Base-by-base conservation (phyloP, 1,284 basidiomycete genomes). In the Rhodotorula sp. region DNA sequence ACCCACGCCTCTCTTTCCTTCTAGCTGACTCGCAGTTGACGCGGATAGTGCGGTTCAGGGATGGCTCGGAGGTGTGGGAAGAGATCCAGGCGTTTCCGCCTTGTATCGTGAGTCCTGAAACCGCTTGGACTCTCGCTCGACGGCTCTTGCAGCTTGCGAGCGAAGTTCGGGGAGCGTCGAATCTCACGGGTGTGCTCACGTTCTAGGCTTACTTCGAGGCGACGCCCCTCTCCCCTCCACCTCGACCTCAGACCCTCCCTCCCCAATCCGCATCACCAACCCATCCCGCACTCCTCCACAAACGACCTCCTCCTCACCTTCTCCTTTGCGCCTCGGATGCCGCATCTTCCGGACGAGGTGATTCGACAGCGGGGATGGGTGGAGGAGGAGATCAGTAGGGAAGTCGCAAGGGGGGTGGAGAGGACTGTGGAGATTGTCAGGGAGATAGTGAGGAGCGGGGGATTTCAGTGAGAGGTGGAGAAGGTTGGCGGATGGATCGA, bases 151-250 rank as follows among this genome's bases (percentile, higher is more conserved):
- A 32, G 20, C 1, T 29, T 22, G 46, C 27, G 6, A n/a, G 22
- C n/a, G 13, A 6, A 36, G 1, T 5, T 8, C 27, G 29, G 20
- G 24, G 11, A 19, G 7, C 22, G 10, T 13, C 13, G 27, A 30
- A 20, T 6, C 34, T 20, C 22, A 19, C 22, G 11, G 9, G 17
- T 19, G 34, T n/a, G n/a, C n/a, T 34, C 39, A 20, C 0, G 8
- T 6, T 20, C 27, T 49, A 71, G 69, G 59, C 59, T 48, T 71
- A 71, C 66, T 71, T 71, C 27, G 70, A 71, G 10, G 27, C 52
- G 15, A 64, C 47, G 49, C n/a, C 13, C 29, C 34, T 4, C 20
- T 8, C 44, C 62, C 10, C 13, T 32, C 30, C 17, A 20, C 11
- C 30, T 44, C 34, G 27, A 27, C 49, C 36, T 24, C 34, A 13